Evolutionary conservation across 176 grass and related monocot genomes (phyloP).

Genomic region (Zoysia pacifica): DNA sequence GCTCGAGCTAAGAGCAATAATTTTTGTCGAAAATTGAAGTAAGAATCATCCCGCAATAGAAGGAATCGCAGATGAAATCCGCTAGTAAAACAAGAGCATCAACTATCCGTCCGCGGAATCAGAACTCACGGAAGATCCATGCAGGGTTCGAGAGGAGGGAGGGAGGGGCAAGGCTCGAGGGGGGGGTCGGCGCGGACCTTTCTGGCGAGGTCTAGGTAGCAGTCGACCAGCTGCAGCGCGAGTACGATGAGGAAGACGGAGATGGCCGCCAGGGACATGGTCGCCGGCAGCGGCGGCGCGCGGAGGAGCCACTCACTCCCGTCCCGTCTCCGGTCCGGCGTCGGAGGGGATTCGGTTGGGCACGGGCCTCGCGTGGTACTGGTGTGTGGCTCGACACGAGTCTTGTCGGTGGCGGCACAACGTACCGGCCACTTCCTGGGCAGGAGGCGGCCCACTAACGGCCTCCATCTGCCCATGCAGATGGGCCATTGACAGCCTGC

Average conservation of each 20-base stretch:
- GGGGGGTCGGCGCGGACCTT: slow-evolving; percentile 57
- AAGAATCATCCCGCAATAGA: neutral
- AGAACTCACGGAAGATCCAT: slow-evolving; percentile 16
- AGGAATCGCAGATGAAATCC: too few species aligned
- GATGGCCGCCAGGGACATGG: slow-evolving; percentile 64
- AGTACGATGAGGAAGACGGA: slow-evolving; percentile 69
- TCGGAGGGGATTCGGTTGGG: too few species aligned
- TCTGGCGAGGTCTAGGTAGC: slow-evolving; percentile 60
- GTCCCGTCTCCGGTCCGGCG: too few species aligned
- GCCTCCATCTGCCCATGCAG: too few species aligned
- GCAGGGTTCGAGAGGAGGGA: neutral
- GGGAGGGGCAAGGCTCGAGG: neutral
- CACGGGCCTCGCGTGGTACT: too few species aligned
- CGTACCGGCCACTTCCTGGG: neutral
- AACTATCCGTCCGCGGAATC: neutral
- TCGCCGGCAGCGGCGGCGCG: slow-evolving; percentile 31
- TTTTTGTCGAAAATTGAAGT: neutral
- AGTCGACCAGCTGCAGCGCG: slow-evolving; percentile 63
- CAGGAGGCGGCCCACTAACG: neutral
- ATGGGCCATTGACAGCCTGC: too few species aligned
- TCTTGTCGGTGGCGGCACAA: neutral
- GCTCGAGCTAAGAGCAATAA: neutral
- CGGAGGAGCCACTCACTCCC: slow-evolving; percentile 4
- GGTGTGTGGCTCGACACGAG: too few species aligned
- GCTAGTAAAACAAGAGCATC: too few species aligned